These are phyloP conservation scores for Diospyros kaki DNA, from an alignment of 148 eudicot species.

Conservation along the genomic window DNA sequence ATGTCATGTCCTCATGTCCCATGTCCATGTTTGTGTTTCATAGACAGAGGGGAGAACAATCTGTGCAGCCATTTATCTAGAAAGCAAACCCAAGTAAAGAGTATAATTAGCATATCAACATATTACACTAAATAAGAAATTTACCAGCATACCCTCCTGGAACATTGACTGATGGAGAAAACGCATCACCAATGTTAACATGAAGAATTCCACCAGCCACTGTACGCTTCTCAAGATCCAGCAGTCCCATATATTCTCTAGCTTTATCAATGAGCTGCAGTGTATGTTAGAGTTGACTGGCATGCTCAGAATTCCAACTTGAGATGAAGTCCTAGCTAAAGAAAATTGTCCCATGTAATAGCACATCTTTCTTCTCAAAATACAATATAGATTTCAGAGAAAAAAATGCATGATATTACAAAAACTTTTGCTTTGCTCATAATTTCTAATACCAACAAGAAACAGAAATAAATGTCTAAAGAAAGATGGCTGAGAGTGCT, in stretches of 20 bases:
- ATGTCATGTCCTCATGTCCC: too few species aligned
- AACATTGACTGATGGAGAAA: slow-evolving; percentile 42
- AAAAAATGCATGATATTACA: neutral
- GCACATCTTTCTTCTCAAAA: neutral
- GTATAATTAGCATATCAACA: neutral
- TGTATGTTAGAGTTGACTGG: slow-evolving; percentile 1
- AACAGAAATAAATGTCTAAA: neutral
- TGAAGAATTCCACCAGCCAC: slow-evolving; percentile 57
- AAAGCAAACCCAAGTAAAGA: neutral
- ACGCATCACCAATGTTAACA: slow-evolving; percentile 71
- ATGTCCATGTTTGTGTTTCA: too few species aligned
- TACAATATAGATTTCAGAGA: neutral
- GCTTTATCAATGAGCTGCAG: slow-evolving; percentile 60
- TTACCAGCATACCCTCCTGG: slow-evolving; percentile 87
- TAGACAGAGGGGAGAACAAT: too few species aligned
- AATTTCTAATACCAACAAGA: neutral
- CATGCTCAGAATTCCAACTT: slow-evolving; percentile 2
- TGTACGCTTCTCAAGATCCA: slow-evolving; percentile 58
- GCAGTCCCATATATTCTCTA: slow-evolving; percentile 59
- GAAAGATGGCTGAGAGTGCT: slow-evolving; percentile 7
- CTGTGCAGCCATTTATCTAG: too few species aligned
- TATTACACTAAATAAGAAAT: neutral
- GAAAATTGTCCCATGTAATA: neutral
- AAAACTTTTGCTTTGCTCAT: neutral
- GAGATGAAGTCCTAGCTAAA: slow-evolving; percentile 7